Percentiles rank a stretch among this genome's conserved stretches.
Evolutionary conservation across 192 early-diverging fungal species (phyloP).

Genomic region (Coemansia sp.): DNA sequence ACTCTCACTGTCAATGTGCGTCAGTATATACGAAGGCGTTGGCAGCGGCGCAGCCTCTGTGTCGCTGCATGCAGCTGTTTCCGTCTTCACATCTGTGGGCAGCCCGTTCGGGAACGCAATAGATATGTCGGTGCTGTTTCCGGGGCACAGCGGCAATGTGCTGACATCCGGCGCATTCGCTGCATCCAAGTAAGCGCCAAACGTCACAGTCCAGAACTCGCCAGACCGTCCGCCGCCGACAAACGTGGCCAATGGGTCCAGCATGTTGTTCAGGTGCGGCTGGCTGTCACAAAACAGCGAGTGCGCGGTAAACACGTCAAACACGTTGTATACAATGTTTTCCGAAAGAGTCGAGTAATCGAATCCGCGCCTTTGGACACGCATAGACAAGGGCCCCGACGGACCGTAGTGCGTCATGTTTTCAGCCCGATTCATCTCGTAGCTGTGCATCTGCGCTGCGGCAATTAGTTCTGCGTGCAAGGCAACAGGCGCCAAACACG

Average conservation of each 20-base stretch:
- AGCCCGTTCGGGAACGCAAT: conserved; percentile 48
- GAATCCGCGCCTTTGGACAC: conserved; percentile 38
- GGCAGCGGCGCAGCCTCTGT: conserved; percentile 27
- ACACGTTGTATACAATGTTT: conserved; percentile 25
- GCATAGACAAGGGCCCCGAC: conserved; percentile 17
- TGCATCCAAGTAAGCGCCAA: conserved; percentile 22
- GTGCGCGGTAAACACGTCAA: conserved; percentile 20
- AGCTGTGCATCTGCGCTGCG: conserved; percentile 48
- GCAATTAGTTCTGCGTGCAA: conserved; percentile 35
- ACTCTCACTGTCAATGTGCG: not conserved
- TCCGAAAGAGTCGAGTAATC: conserved; percentile 23
- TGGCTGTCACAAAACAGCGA: conserved; percentile 30
- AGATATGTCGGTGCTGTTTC: conserved; percentile 23
- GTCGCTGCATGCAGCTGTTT: conserved; percentile 21
- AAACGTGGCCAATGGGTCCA: conserved; percentile 18
- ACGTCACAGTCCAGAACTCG: conserved; percentile 41
- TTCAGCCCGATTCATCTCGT: conserved; percentile 42
- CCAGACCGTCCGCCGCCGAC: conserved; percentile 47
- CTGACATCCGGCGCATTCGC: conserved; percentile 15
- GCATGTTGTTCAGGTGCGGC: conserved; percentile 38
- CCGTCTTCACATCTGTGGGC: conserved; percentile 23
- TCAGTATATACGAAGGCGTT: conserved; percentile 31
- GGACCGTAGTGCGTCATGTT: conserved; percentile 42
- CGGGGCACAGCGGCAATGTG: conserved; percentile 43
- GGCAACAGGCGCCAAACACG: conserved; percentile 40